A percentile compares a stretch with the other conserved stretches of the same genome.
Evolutionary conservation across 345 rosid species (phyloP).

Genomic region (Turritis glabra): DNA sequence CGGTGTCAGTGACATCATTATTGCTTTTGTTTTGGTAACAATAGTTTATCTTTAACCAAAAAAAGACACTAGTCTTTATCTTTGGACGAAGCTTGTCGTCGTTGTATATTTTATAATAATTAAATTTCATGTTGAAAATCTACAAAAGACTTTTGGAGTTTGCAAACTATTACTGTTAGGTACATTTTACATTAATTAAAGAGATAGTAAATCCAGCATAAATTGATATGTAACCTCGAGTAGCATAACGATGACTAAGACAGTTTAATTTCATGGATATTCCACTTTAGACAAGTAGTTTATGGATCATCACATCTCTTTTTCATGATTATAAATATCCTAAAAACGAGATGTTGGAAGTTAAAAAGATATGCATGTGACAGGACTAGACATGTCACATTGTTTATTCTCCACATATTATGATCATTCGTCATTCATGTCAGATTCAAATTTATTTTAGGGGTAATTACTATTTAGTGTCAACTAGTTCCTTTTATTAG

Average conservation of each 20-base stretch:
- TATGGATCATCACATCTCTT: slow-evolving; percentile 15
- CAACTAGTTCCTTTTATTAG: not conserved
- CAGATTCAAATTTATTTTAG: not conserved
- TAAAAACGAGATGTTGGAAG: not conserved
- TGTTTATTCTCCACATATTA: not conserved
- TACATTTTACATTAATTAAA: not conserved
- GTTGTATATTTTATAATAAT: not conserved
- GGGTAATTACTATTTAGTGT: not conserved
- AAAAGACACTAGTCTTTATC: not conserved
- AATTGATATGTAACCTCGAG: slow-evolving; percentile 9
- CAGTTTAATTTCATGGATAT: slow-evolving; percentile 14
- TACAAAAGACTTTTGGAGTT: not conserved
- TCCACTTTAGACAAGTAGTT: slow-evolving; percentile 2
- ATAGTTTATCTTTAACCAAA: not conserved
- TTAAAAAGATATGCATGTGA: slow-evolving; percentile 15
- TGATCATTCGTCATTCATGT: not conserved
- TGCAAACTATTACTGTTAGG: not conserved
- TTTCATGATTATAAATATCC: slow-evolving; percentile 18
- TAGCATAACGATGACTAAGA: slow-evolving; percentile 12
- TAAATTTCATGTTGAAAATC: not conserved
- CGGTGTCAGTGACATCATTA: slow-evolving; percentile 14
- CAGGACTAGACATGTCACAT: slow-evolving; percentile 26
- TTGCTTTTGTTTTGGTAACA: not conserved
- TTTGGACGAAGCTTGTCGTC: slow-evolving; percentile 4
- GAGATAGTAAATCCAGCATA: not conserved